Base-by-base conservation (phyloP, 257 asterid genomes). In the Gentiana macrophylla region DNA sequence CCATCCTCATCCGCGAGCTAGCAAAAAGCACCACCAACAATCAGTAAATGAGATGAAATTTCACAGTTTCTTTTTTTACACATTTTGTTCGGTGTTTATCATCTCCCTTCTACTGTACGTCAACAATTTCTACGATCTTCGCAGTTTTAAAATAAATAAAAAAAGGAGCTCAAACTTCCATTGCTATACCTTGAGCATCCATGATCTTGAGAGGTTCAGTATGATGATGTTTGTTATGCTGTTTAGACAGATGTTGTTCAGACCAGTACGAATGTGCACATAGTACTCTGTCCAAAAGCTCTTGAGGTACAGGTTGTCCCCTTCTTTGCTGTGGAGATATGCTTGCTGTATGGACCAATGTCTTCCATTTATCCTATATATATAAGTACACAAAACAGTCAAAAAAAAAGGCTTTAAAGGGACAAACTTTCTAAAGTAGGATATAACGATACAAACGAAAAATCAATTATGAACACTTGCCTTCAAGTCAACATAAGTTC, bases 401-500 rank as follows among this genome's bases (percentile, higher is more conserved):
- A 24, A 24, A 24, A 24, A 15, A 5, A 41, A 3, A 41, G 24
- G 24, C 24, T 24, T 24, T 24, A 24, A 24, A 41, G 2, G 46
- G 46, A 1, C 46, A 41, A 41, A 38, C 3, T 41, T 41, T 41
- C 46, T 41, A 41, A 10, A 41, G 46, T 5, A 10, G 46, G 10
- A 41, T 10, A 41, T 41, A 4, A 41, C 9, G 46, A 10, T 4
- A 41, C 46, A 41, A 41, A 7, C 6, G 10, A 41, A 38, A 41
- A 5, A 41, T 7, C 46, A 41, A 41, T 5, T 48, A 53, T 51
- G 6, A 59, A 50, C 61, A 51, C 72, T 37, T 57, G 87, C 98
- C 98, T 91, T 91, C 72, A 91, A 68, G 71, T 91, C 98, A 12
- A 91, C 96, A 52, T 87, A 91, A 12, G 96, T 91, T 69, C 98